Percentiles rank a stretch among this genome's conserved stretches.
These are phyloP conservation scores for Eutypa lata DNA, from an alignment of 2,329 filamentous ascomycete species.

Conservation along the genomic window DNA sequence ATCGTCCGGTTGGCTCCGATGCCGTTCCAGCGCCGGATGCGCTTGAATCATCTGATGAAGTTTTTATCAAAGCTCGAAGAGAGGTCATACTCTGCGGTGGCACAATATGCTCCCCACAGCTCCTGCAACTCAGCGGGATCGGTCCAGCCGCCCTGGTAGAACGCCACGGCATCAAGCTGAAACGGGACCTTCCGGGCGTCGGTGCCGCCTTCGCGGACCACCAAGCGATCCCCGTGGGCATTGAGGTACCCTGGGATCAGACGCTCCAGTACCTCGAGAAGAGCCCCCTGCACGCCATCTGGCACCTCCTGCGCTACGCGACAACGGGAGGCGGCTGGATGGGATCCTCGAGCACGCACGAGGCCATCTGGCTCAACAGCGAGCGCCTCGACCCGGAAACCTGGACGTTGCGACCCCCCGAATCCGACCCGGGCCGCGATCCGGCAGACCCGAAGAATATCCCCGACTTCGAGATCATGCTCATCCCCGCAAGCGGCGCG, in stretches of 20 bases:
- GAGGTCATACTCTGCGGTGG: conserved; percentile 31
- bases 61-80: conserved; percentile 20
- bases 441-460: conserved; percentile 16
- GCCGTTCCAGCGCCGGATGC: too few relatives aligned
- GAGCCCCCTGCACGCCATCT: conserved; percentile 16
- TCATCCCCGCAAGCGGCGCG: conserved; percentile 34
- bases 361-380: conserved; percentile 6
- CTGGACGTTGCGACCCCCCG: conserved; percentile 7
- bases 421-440: too few relatives aligned
- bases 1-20: neutral
- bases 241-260: conserved; percentile 23
- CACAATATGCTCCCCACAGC: conserved; percentile 25
- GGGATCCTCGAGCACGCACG: conserved; percentile 4
- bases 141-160: conserved; percentile 21
- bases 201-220: conserved; percentile 28
- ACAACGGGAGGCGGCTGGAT: conserved; percentile 4
- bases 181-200: conserved; percentile 24
- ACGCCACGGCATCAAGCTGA: conserved; percentile 16
- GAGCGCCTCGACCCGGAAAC: conserved; percentile 3
- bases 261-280: conserved; percentile 19
- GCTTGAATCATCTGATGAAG: too few relatives aligned
- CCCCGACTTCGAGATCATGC: conserved; percentile 32
- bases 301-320: conserved; percentile 6
- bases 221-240: conserved; percentile 20
- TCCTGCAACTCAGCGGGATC: conserved; percentile 32